Evolutionary conservation across 345 rosid genomes (phyloP).

Genomic region (Angophora floribunda): DNA sequence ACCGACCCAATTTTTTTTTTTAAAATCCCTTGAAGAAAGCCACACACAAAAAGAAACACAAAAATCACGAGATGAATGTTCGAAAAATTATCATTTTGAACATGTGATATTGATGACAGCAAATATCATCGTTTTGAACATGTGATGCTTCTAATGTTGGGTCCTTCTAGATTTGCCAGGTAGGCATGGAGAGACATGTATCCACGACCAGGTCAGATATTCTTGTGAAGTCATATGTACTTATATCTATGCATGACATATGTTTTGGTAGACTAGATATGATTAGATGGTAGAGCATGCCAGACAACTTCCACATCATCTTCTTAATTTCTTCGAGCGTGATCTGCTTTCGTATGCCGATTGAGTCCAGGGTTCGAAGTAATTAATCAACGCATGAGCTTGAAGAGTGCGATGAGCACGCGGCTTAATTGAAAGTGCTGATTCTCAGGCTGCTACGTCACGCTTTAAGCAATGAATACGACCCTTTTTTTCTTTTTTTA

Average conservation of each 20-base stretch:
- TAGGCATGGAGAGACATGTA: not conserved
- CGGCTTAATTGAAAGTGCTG: not conserved
- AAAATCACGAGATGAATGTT: not conserved
- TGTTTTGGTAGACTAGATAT: not conserved
- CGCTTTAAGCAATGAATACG: not conserved
- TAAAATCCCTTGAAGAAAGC: not conserved
- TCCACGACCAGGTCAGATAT: not conserved
- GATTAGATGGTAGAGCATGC: not conserved
- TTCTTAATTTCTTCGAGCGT: not conserved
- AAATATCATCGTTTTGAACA: not conserved
- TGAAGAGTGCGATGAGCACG: not conserved
- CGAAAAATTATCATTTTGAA: not conserved
- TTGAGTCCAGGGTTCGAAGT: not conserved
- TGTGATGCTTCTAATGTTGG: not conserved
- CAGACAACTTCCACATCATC: not conserved
- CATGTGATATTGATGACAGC: not conserved
- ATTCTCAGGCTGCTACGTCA: not conserved
- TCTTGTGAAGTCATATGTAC: rapidly evolving
- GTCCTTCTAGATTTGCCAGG: not conserved
- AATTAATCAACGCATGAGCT: not conserved
- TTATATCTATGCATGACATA: not conserved
- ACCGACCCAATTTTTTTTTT: not conserved
- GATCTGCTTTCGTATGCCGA: not conserved
- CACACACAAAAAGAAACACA: rapidly evolving
- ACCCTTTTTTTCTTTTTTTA: not conserved